Percentiles rank a stretch among this genome's conserved stretches.
These are phyloP conservation scores for Candida montana DNA, from an alignment of 805 yeast genomes.

Conservation along the genomic window DNA sequence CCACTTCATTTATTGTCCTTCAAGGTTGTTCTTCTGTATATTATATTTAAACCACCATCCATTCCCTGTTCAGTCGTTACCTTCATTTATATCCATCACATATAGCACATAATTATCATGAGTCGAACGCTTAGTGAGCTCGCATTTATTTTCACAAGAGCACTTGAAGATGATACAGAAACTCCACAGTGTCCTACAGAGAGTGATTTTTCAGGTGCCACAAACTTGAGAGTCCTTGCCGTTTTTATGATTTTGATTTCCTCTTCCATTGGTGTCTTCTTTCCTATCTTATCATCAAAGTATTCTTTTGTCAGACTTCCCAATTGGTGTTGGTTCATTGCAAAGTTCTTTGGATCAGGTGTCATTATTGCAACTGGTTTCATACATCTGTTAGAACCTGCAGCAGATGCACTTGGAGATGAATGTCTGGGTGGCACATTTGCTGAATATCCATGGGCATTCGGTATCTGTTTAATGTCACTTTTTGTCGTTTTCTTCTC, in stretches of 20 bases:
- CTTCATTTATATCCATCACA: too few species aligned
- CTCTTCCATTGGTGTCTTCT: constrained; percentile 52
- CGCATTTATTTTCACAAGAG: constrained; percentile 15
- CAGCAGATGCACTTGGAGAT: constrained; percentile 48
- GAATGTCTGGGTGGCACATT: constrained; percentile 61
- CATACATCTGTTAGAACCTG: constrained; percentile 69
- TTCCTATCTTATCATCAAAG: constrained; percentile 57
- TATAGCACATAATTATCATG: too few species aligned
- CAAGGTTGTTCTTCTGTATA: background rate
- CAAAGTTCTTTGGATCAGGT: constrained; percentile 79
- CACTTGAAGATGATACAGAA: constrained; percentile 20
- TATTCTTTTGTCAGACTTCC: constrained; percentile 58
- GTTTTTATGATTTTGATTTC: constrained; percentile 57
- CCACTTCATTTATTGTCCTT: background rate
- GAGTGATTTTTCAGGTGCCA: constrained; percentile 41
- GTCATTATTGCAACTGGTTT: constrained; percentile 80
- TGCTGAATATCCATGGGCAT: constrained; percentile 50
- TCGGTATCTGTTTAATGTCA: constrained; percentile 46
- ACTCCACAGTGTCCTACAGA: constrained; percentile 33
- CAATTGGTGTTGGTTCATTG: constrained; percentile 55
- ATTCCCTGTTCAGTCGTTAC: background rate
- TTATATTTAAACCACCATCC: background rate
- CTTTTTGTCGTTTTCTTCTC: constrained; percentile 40
- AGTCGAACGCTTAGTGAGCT: background rate
- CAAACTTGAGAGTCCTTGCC: constrained; percentile 47